Base-by-base conservation (phyloP, 805 yeast species). In the Saccharomycopsis schoenii region DNA sequence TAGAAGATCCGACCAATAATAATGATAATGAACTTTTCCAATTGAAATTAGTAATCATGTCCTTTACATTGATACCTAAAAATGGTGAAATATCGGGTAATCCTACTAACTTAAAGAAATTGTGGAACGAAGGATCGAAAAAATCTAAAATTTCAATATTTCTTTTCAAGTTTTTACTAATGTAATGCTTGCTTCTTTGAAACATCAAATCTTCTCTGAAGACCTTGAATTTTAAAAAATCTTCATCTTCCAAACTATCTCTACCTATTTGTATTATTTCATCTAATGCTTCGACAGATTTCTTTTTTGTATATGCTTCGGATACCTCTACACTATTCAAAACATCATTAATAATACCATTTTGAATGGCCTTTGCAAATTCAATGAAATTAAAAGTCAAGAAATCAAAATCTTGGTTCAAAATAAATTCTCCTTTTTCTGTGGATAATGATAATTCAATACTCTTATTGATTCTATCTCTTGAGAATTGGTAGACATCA, bases 141-240 rank as follows among this genome's bases (percentile, higher is more conserved):
- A 91, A 84, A 73, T 94, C 97, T n/a, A 77, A 59, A 4, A 88
- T 50, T 12, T 86, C 82, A 25, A 93, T 77, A 21, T 81, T 79
- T 29, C 82, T 82, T 56, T 81, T 77, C 34, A 92, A 75, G 47
- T 80, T 77, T 64, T 85, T 81, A 41, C 81, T 77, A 40, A 84
- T 72, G 4, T 79, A 71, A 67, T 94, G 97, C 47, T 79, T 81
- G 61, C 79, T 79, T 66, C 90, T 83, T 1, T 90, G 82, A 68
- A 91, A 93, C 98, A 94, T 94, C 47, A 87, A 79, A 36, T 83
- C 84, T 10, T 87, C 80, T 61, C 86, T 80, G 70, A 89, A 89
- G 9, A 78, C 78, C 58, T 84, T 81, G 58, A 84, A 86, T 34
- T 81, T 66, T 71, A 78, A 76, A 15, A 75, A 73, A 54, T 77